Conservation (phyloP, 139 green algal genomes). For the Picochlorum sp. region DNA sequence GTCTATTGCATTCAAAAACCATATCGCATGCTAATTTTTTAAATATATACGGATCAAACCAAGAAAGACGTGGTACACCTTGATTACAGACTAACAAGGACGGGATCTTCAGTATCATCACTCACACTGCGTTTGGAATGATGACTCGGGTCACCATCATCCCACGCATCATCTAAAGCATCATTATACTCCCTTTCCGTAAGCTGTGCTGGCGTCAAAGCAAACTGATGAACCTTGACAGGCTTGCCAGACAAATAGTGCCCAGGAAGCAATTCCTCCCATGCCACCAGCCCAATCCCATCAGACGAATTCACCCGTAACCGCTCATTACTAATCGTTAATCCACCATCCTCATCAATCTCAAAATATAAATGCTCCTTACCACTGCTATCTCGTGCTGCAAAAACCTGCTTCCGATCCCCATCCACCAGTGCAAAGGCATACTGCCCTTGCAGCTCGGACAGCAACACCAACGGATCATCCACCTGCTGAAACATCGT, state of each 20-base stretch:
- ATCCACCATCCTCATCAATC: conserved; percentile 32
- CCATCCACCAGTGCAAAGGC: conserved; percentile 62
- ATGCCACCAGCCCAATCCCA: conserved; percentile 20
- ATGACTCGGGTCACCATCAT: conserved; percentile 22
- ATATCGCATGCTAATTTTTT: too few species aligned
- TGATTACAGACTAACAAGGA: too few species aligned
- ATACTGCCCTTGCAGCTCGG: conserved; percentile 70
- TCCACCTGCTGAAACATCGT: conserved; percentile 20
- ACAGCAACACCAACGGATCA: conserved; percentile 56
- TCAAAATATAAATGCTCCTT: conserved; percentile 47
- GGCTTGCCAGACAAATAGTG: conserved; percentile 41
- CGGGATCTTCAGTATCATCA: background rate
- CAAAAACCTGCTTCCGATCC: conserved; percentile 46
- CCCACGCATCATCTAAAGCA: conserved; percentile 18
- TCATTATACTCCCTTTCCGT: conserved; percentile 13
- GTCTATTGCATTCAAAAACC: too few species aligned
- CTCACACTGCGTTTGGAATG: background rate
- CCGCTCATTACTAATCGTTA: conserved; percentile 38
- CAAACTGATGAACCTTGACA: conserved; percentile 58
- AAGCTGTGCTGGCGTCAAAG: conserved; percentile 57
- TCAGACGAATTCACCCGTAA: conserved; percentile 15
- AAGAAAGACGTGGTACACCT: too few species aligned
- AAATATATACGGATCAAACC: too few species aligned
- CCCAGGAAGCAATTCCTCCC: conserved; percentile 54
- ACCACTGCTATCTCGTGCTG: conserved; percentile 30